Evolutionary conservation across 2,329 filamentous ascomycete genomes (phyloP), one percentile per base, ranked within the genome.

Genomic region (Hymenoscyphus fructigenus): DNA sequence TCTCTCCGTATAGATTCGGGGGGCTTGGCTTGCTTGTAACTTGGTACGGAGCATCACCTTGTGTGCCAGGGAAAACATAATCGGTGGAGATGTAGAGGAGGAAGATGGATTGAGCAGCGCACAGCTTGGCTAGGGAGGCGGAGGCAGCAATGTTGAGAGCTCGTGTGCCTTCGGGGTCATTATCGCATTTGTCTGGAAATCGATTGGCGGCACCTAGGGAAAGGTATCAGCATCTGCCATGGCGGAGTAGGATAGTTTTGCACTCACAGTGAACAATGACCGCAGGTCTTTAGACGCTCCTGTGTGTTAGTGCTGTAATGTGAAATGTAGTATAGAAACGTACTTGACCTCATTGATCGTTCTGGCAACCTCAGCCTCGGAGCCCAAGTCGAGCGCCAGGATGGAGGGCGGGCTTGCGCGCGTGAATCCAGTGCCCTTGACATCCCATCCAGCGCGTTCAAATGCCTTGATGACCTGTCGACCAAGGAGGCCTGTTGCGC

Each of bases 1-100:
- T 87, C 80, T 89, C 85, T 23, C 88, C 88, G 73, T 93, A 97
- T 66, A 93, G 77, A 73, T 97, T 97, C 2, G 92, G 87, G 12
- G 93, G 92, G 1, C 81, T 81, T 0, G 91, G 85, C 10, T 79
- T 73, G 1, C 88, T 84, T 66, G 87, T 82, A 0, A 83, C 80
- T 71, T 89, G 86, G 77, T 97, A 97, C 0, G 93, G 93, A 5
- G 93, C 93, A 63, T 96, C 90, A n/a, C 93, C 92, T 1, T 83
- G 84, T 44, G 79, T 82, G 17, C 91, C 91, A 0, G 89, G 81
- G 75, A 93, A 93, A 60, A 93, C 90, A 73, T 93, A 93, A 77
- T 93, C 91, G 58, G 91, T 93, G 9, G 90, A 92, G 71, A 93
- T 91, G 78, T 93, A 93, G 74, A 93, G 85, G 36, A 92, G 80